Base-by-base conservation (phyloP, 2,329 filamentous ascomycete species). In the Chrysoporthe austroafricana region DNA sequence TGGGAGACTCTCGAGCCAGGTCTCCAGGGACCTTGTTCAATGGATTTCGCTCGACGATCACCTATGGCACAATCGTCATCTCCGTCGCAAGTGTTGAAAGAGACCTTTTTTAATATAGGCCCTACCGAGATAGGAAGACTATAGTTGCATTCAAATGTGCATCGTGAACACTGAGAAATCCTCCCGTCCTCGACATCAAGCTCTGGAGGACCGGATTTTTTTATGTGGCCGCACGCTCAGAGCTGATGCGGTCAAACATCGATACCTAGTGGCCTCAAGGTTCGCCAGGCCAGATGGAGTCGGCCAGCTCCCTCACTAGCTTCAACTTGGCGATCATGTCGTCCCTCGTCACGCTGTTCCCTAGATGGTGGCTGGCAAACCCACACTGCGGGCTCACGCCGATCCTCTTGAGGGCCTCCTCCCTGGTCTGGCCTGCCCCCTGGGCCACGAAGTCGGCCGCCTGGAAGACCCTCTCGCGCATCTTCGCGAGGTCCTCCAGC, bases 321-420 rank as follows among this genome's bases (percentile, higher is more conserved):
- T 87, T 84, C 73, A 93, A 77, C 81, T 92, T 93, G 73, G 84
- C 86, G 77, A 88, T 84, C 90, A 92, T 92, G 72, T 88, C 90
- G 46, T 90, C 84, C 73, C 85, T 84, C 1, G 85, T 86, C 73
- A 92, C 84, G 48, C 85, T 83, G 74, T 93, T 91, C 0, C 89
- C 90, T 70, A 89, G 83, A 18, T 87, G 85, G 73, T 92, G 89
- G 72, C 88, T 91, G 3, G 90, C 90, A 76, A 91, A 90, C 0
- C 88, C 89, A 74, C 88, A 91, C 79, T 92, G 89, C 3, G 90
- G 89, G 74, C 87, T 90, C 39, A 91, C 86, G 57, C 88, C 88
- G 36, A 93, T 81, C 71, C 87, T 85, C 74, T 87, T 80, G 64
- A 93, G 79, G 1, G 88, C 89, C 74, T 91, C 84, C 73, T 90